Percentiles rank a stretch among this genome's conserved stretches.
phyloP scores from a whole-genome alignment of 139 green algal genomes.

The Mychonastes homosphaera region DNA sequence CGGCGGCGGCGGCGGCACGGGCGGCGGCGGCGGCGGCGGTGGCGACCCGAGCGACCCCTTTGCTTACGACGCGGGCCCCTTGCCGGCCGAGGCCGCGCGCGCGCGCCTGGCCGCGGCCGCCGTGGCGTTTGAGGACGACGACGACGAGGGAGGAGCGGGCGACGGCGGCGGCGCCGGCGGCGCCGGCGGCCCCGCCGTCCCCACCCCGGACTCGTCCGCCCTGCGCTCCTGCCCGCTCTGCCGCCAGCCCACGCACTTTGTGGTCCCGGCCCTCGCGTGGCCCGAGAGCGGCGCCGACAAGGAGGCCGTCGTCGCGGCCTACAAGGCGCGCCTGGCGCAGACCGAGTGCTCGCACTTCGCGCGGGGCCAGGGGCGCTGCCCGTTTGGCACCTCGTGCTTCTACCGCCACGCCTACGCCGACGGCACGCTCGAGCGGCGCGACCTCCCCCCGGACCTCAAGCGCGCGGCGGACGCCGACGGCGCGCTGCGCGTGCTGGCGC shows the following conservation, averaged over 20 bases:
- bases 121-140: neutral
- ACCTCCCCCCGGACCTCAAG: conserved; percentile 6
- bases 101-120: too few species aligned
- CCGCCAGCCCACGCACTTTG: conserved; percentile 46
- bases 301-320: conserved; percentile 33
- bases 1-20: too few species aligned
- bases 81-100: too few species aligned
- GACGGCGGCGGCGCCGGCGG: too few species aligned
- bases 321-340: conserved; percentile 16
- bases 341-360: conserved; percentile 35
- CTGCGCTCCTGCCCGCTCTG: conserved; percentile 62
- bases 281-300: conserved; percentile 47
- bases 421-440: conserved; percentile 30
- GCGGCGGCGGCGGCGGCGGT: too few species aligned
- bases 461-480: conserved; percentile 11
- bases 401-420: conserved; percentile 63
- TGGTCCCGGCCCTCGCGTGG: conserved; percentile 58
- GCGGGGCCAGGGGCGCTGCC: conserved; percentile 47
- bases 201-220: too few species aligned
- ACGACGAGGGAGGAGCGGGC: too few species aligned
- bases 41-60: too few species aligned
- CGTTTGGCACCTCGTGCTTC: conserved; percentile 75
- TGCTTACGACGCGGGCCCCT: too few species aligned
- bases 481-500: conserved; percentile 13
- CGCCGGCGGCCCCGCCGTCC: too few species aligned